These are phyloP conservation scores for Sclerotiophoma versabilis DNA, from an alignment of 2,329 filamentous ascomycete species.

Conservation along the genomic window DNA sequence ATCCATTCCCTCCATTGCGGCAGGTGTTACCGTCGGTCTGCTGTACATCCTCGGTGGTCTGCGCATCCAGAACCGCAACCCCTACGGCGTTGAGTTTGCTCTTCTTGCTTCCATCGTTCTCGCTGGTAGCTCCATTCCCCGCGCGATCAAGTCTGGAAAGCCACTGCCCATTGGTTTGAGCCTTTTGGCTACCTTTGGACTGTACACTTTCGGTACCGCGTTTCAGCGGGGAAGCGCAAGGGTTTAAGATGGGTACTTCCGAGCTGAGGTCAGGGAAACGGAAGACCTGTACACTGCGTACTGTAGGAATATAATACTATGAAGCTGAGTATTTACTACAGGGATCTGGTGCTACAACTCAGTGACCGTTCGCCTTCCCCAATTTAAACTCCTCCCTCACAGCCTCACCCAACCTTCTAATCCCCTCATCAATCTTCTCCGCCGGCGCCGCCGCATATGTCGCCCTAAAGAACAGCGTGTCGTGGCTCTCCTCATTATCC, in stretches of 20 bases:
- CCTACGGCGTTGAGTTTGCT: conserved; percentile 88
- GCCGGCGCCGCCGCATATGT: conserved; percentile 82
- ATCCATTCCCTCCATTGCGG: conserved; percentile 84
- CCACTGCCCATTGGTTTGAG: conserved; percentile 83
- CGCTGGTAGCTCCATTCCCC: conserved; percentile 82
- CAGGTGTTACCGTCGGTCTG: conserved; percentile 81
- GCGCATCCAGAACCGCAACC: conserved; percentile 75
- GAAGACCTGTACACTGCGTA: conserved; percentile 3
- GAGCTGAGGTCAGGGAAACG: not conserved
- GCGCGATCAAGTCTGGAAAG: conserved; percentile 84
- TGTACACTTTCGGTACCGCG: conserved; percentile 80
- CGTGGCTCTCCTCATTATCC: conserved; percentile 64
- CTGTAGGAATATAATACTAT: not conserved
- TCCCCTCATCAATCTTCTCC: conserved; percentile 59
- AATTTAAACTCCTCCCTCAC: conserved; percentile 68
- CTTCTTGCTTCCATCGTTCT: conserved; percentile 86
- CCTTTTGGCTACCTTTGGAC: conserved; percentile 77
- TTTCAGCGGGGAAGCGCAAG: conserved; percentile 45
- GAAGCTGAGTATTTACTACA: not conserved
- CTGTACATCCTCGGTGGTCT: conserved; percentile 82
- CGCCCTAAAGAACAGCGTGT: conserved; percentile 83
- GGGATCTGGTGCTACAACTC: not conserved
- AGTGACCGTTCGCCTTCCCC: conserved; percentile 19
- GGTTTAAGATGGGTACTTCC: not conserved
- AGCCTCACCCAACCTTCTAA: conserved; percentile 73